Base-by-base conservation (phyloP, 2,329 filamentous ascomycete genomes). In the Fusarium nelsonii region DNA sequence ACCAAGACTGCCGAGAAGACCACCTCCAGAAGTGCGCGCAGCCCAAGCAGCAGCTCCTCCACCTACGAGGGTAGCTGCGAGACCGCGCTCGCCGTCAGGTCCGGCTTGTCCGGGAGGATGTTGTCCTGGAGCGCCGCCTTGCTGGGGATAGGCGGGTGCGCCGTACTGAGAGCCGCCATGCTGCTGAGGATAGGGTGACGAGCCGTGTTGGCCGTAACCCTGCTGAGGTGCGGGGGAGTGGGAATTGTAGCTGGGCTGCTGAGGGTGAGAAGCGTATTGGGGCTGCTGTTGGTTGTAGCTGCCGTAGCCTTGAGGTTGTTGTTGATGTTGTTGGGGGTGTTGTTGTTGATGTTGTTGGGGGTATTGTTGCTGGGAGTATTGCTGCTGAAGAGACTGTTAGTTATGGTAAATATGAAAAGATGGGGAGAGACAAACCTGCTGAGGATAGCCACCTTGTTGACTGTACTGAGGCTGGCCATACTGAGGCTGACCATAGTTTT, bases 41-140 rank as follows among this genome's bases (percentile, higher is more conserved):
- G 85, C 80, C 72, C 82, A 87, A 9, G 83, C 86, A n/a, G 84
- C 86, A 2, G 81, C 85, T 18, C 82, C 85, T 54, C 84, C 84
- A 23, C 86, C 86, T 2, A 85, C 69, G 28, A 88, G 72, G 4
- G 85, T 83, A 2, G 86, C 84, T 6, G 85, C 85, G 18, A 89
- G 81, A 34, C 87, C 87, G 48, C 85, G 84, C n/a, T 88, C 86
- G 43, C 78, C 79, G 40, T 80, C 76, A 7, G 78, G 79, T 4
- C 77, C 75, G 28, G 73, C 67, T 33, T 74, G 73, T 14, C 72
- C 73, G 28, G 72, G 72, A 45, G 51, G 71, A 34, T 74, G 66
- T 32, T 74, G 72, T 14, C 72, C 72, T 8, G 71, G 71, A 20
- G 68, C 65, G 11, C 71, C 72, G 15, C 66, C 69, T 49, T 67